phyloP scores from a whole-genome alignment of 345 rosid genomes.

The Arabidopsis arenosa region DNA sequence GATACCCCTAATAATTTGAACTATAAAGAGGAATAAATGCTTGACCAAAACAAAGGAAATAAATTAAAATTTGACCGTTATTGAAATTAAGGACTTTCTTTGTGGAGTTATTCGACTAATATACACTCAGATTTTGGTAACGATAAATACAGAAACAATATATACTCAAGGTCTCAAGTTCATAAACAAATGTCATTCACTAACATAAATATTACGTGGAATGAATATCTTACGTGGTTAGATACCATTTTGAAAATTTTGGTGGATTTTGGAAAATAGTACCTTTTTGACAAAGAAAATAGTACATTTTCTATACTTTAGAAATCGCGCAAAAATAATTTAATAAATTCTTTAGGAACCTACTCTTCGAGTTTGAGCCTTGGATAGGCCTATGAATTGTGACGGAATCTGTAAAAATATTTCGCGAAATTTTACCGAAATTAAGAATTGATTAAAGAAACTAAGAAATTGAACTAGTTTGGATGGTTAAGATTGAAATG shows the following conservation, averaged over 20 bases:
- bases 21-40: neutral
- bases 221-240: neutral
- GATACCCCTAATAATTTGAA: neutral
- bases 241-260: neutral
- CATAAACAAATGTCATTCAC: neutral
- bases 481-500: neutral
- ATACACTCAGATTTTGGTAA: slow-evolving; percentile 6
- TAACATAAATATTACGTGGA: neutral
- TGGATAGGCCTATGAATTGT: too few relatives aligned
- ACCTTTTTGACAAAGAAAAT: too few relatives aligned
- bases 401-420: too few relatives aligned
- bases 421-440: neutral
- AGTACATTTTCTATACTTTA: too few relatives aligned
- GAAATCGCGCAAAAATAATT: neutral
- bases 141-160: neutral
- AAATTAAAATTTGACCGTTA: neutral
- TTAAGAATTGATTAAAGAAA: neutral
- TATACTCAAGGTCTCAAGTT: neutral
- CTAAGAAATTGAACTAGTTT: neutral
- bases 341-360: neutral
- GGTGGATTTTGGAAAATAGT: neutral
- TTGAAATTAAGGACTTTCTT: neutral
- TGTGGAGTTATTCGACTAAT: neutral
- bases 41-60: neutral
- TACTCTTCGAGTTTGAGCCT: neutral